Percentiles rank a stretch among this genome's conserved stretches.
Evolutionary conservation across 1,284 basidiomycete species (phyloP).

Genomic region (Malassezia japonica): DNA sequence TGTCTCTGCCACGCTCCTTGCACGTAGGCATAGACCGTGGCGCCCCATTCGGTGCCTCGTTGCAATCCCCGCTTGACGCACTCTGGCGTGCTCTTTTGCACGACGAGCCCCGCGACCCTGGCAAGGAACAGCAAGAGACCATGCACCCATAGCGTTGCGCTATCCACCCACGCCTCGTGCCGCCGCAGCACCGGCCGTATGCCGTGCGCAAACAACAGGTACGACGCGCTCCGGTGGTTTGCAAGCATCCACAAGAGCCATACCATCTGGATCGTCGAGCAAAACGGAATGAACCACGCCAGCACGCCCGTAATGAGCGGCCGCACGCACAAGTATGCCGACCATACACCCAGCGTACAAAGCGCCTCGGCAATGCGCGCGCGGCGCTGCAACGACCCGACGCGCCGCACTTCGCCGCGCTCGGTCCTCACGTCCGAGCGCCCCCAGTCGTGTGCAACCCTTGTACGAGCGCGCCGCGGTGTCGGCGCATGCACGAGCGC

Average conservation of each 20-base stretch:
- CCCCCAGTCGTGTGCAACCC: constrained; percentile 2
- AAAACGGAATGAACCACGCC: constrained; percentile 13
- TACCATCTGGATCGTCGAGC: background rate
- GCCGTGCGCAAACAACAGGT: background rate
- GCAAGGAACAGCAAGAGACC: background rate
- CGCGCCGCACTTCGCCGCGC: background rate
- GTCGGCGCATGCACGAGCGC: constrained; percentile 1
- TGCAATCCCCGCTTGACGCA: too few relatives aligned
- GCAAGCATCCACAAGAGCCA: constrained; percentile 18
- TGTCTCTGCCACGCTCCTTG: too few relatives aligned
- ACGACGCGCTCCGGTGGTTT: constrained; percentile 1
- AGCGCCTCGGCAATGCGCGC: background rate
- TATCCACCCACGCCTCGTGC: constrained; percentile 8
- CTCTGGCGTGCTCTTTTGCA: too few relatives aligned
- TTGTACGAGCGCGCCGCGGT: background rate
- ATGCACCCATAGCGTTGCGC: constrained; percentile 7
- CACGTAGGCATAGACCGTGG: too few relatives aligned
- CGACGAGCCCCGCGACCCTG: too few relatives aligned
- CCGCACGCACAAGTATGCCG: constrained; percentile 1
- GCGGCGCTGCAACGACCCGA: constrained; percentile 9
- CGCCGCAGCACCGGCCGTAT: background rate
- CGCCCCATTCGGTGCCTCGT: too few relatives aligned
- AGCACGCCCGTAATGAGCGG: background rate
- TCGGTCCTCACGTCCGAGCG: background rate
- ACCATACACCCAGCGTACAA: constrained; percentile 4